Conservation (phyloP, 148 eudicot genomes). For the Linanthus parryae region DNA sequence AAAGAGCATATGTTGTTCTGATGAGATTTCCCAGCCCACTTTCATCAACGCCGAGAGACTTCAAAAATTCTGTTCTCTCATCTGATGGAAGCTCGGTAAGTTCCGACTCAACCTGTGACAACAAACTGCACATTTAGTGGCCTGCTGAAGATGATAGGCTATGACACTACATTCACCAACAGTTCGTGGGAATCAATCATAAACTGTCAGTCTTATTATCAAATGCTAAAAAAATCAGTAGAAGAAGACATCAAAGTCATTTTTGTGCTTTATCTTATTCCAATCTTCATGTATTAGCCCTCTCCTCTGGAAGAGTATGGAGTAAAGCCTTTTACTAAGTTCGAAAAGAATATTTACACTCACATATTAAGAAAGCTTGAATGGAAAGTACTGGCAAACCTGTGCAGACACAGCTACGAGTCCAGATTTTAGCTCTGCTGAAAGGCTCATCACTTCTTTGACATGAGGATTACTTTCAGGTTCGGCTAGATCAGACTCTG, state of each 20-base stretch:
- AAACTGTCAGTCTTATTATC: neutral
- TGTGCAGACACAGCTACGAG: slow-evolving; percentile 90
- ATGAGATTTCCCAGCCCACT: slow-evolving; percentile 98
- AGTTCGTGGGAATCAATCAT: neutral
- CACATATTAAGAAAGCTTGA: too few species aligned
- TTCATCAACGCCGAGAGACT: slow-evolving; percentile 84
- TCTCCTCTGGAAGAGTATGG: too few species aligned
- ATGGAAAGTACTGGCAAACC: slow-evolving; percentile 39
- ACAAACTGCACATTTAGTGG: slow-evolving; percentile 11
- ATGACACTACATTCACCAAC: neutral
- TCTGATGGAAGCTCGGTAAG: slow-evolving; percentile 87
- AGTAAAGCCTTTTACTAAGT: too few species aligned
- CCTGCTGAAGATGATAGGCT: neutral
- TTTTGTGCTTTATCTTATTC: too few species aligned
- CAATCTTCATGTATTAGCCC: too few species aligned
- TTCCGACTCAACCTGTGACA: slow-evolving; percentile 87
- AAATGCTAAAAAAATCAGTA: neutral
- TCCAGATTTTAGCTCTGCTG: slow-evolving; percentile 77
- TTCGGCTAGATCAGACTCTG: slow-evolving; percentile 87
- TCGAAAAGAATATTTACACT: too few species aligned
- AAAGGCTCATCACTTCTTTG: slow-evolving; percentile 65
- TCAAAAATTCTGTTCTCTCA: slow-evolving; percentile 80
- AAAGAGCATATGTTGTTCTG: slow-evolving; percentile 76
- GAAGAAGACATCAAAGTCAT: neutral
- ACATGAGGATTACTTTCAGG: slow-evolving; percentile 74